Conservation (phyloP, 306 rosid genomes). For the Vicia faba region DNA sequence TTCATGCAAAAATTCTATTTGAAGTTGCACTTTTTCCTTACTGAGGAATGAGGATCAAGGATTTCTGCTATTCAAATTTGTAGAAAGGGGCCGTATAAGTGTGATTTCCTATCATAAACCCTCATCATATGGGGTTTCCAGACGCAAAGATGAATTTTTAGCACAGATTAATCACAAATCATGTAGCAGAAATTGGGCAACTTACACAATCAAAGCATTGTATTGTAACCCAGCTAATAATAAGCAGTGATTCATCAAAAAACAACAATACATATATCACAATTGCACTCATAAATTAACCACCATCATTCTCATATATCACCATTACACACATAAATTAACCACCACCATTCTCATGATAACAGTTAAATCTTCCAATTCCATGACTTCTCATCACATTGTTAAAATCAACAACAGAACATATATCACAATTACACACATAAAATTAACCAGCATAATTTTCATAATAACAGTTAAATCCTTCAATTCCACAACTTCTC, state of each 20-base stretch:
- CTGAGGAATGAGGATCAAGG: neutral
- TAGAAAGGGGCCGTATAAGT: constrained; percentile 10
- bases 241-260: constrained; percentile 22
- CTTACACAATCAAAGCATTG: neutral
- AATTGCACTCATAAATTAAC: constrained; percentile 20
- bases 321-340: too few relatives aligned
- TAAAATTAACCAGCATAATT: constrained; percentile 9
- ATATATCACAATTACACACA: constrained; percentile 23
- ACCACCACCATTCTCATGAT: too few relatives aligned
- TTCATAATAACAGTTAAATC: constrained; percentile 8
- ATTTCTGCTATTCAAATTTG: neutral
- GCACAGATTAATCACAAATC: neutral
- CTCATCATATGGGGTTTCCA: neutral
- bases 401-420: neutral
- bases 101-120: neutral
- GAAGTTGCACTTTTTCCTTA: neutral
- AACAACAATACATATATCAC: constrained; percentile 17
- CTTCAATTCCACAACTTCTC: constrained; percentile 5
- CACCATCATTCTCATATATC: neutral
- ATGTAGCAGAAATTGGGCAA: constrained; percentile 3
- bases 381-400: neutral
- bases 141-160: neutral
- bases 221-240: neutral
- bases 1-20: constrained; percentile 26
- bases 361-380: too few relatives aligned